Conservation (phyloP, 2,329 filamentous ascomycete species). For the Remersonia thermophila region DNA sequence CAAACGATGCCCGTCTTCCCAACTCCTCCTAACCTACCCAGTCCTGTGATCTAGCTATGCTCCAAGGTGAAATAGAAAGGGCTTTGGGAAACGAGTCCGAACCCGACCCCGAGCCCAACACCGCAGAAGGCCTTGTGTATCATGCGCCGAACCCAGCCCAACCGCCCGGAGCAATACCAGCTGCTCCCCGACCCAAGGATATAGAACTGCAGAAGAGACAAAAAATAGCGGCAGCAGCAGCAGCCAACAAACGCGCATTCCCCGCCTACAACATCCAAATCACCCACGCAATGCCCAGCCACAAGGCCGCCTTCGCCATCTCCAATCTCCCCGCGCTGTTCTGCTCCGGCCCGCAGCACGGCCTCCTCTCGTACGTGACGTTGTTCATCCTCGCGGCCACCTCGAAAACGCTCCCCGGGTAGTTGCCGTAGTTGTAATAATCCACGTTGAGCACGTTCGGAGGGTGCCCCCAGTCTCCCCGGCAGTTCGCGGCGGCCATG, state of each 20-base stretch:
- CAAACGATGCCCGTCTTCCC: no score
- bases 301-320: conserved; percentile 3
- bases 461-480: conserved; percentile 47
- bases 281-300: conserved; percentile 5
- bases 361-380: conserved; percentile 48
- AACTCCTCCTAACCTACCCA: no score
- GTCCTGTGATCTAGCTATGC: no score
- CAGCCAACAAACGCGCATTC: background rate
- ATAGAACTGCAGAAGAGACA: no score
- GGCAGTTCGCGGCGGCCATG: conserved; percentile 49
- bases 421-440: conserved; percentile 64
- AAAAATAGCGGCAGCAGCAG: background rate
- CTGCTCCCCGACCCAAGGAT: no score
- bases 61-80: no score
- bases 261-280: conserved; percentile 7
- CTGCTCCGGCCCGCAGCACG: conserved; percentile 40
- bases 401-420: conserved; percentile 61
- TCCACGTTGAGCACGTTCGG: conserved; percentile 76
- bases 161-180: no score
- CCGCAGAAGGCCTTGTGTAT: no score
- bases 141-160: no score
- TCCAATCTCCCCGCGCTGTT: conserved; percentile 42
- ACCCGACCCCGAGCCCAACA: no score
- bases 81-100: no score
- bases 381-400: conserved; percentile 60